These are phyloP conservation scores for Tympanopsis confertula DNA, from an alignment of 2,329 filamentous ascomycete genomes.

Conservation along the genomic window DNA sequence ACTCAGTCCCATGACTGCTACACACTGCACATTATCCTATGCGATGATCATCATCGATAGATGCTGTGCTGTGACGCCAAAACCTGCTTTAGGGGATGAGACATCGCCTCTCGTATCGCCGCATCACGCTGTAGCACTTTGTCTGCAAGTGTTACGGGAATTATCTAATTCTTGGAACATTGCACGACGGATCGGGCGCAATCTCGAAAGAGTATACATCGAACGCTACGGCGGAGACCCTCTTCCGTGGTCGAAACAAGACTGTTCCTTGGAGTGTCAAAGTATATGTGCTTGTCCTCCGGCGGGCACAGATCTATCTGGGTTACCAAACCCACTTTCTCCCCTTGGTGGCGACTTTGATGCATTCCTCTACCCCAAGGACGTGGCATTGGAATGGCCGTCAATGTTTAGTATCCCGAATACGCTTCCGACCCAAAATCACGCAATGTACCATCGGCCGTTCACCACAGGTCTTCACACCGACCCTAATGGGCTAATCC, in stretches of 20 bases:
- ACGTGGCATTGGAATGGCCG: no score
- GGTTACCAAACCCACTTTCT: background rate
- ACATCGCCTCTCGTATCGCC: background rate
- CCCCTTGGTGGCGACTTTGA: background rate
- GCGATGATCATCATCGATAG: conserved; percentile 12
- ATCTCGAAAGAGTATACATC: background rate
- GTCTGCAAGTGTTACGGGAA: background rate
- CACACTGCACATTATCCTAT: conserved; percentile 19
- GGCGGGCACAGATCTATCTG: background rate
- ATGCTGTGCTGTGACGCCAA: conserved; percentile 13
- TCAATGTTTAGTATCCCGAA: no score
- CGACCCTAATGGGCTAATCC: no score
- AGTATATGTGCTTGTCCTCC: background rate
- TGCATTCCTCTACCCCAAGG: no score
- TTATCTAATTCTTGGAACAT: background rate
- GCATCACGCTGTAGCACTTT: background rate
- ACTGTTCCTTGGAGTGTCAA: background rate
- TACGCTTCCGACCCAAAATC: no score
- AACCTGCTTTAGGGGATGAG: conserved; percentile 1
- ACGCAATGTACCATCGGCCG: no score
- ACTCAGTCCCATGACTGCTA: conserved; percentile 18
- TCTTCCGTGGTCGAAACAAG: no score
- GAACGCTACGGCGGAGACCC: no score
- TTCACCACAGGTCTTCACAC: no score
- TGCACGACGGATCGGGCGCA: background rate